phyloP scores from a whole-genome alignment of 768 basidiomycete genomes.

The Lentinula guzmanii region DNA sequence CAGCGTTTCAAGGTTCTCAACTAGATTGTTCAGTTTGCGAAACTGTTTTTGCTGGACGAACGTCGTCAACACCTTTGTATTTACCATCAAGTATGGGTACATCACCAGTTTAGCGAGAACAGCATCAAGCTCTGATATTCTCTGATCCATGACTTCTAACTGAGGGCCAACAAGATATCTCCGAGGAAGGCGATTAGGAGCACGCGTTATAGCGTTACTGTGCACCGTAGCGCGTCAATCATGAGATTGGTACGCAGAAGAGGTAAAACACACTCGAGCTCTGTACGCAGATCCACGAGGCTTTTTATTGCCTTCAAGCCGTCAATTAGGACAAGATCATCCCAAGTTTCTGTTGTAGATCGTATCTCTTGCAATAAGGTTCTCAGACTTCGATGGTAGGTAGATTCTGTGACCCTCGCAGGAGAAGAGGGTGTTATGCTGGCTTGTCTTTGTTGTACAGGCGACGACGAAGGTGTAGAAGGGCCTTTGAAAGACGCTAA shows the following conservation, averaged over 20 bases:
- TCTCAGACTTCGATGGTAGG: slow-evolving; percentile 75
- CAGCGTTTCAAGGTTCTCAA: slow-evolving; percentile 61
- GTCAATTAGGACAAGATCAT: slow-evolving; percentile 74
- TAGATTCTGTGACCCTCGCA: slow-evolving; percentile 58
- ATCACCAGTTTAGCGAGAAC: slow-evolving; percentile 65
- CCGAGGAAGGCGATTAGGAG: slow-evolving; percentile 52
- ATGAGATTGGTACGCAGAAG: neutral
- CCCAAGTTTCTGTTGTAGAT: slow-evolving; percentile 65
- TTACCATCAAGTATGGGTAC: neutral
- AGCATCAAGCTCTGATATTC: slow-evolving; percentile 50
- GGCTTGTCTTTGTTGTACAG: slow-evolving; percentile 39
- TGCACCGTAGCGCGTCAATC: neutral
- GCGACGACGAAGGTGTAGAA: slow-evolving; percentile 67
- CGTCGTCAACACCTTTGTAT: neutral
- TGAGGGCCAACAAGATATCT: slow-evolving; percentile 59
- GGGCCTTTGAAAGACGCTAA: slow-evolving; percentile 77
- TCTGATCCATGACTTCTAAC: slow-evolving; percentile 61
- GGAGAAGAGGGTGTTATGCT: slow-evolving; percentile 35
- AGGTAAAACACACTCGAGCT: slow-evolving; percentile 63
- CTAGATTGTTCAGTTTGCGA: slow-evolving; percentile 51
- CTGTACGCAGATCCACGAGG: slow-evolving; percentile 74
- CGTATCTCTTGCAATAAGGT: slow-evolving; percentile 64
- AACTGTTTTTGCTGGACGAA: slow-evolving; percentile 61
- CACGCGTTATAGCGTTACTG: slow-evolving; percentile 60
- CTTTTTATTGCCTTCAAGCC: slow-evolving; percentile 70